A percentile compares a stretch with the other conserved stretches of the same genome.
These are phyloP conservation scores for Colletotrichum musae DNA, from an alignment of 2,329 filamentous ascomycete genomes.

Conservation along the genomic window DNA sequence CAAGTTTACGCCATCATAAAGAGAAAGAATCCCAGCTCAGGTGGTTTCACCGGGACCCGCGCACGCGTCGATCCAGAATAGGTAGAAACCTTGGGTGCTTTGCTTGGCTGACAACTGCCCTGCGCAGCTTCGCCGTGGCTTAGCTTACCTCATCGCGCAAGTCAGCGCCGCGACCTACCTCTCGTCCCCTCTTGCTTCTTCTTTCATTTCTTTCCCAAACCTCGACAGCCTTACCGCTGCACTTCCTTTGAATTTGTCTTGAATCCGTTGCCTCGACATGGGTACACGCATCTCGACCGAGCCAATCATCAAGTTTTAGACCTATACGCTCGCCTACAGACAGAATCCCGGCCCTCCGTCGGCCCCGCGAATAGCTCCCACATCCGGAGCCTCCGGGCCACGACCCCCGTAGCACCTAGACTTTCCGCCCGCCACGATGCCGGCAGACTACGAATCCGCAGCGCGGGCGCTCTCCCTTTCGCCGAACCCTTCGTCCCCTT, in stretches of 20 bases:
- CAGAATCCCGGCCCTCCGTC: conserved; percentile 6
- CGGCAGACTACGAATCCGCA: conserved; percentile 65
- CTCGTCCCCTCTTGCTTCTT: background rate
- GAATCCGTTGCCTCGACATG: conserved; percentile 23
- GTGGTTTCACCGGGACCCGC: conserved; percentile 7
- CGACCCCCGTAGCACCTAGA: background rate
- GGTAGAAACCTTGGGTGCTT: conserved; percentile 18
- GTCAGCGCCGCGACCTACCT: conserved; percentile 24
- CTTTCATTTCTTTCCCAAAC: background rate
- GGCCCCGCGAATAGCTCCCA: conserved; percentile 25
- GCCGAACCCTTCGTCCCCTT: conserved; percentile 50
- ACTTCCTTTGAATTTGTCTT: background rate
- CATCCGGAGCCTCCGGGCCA: conserved; percentile 31
- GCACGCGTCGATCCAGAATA: conserved; percentile 24
- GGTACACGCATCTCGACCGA: conserved; percentile 1
- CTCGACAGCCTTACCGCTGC: conserved; percentile 13
- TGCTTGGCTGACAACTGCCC: conserved; percentile 1
- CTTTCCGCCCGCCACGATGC: conserved; percentile 55
- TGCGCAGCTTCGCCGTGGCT: conserved; percentile 27
- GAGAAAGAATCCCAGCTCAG: background rate
- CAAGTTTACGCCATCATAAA: background rate
- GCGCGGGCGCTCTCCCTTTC: conserved; percentile 65
- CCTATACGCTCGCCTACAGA: background rate
- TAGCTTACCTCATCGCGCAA: conserved; percentile 40
- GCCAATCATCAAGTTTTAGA: background rate